A percentile compares a stretch with the other conserved stretches of the same genome.
These are phyloP conservation scores for Cucurbita pepo DNA, from an alignment of 306 rosid genomes.

Conservation along the genomic window DNA sequence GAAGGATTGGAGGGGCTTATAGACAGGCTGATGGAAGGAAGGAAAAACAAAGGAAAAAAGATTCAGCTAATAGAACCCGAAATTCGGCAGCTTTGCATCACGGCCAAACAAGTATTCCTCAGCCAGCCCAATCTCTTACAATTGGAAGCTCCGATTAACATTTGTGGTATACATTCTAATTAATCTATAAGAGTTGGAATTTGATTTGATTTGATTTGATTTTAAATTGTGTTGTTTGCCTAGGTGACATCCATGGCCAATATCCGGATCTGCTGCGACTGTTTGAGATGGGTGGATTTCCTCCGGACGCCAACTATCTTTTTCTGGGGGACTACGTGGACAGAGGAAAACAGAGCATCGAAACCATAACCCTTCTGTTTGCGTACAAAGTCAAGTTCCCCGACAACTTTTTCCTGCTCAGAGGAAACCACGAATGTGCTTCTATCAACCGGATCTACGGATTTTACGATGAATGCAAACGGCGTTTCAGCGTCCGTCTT, in stretches of 20 bases:
- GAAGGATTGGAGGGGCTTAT: conserved; percentile 75
- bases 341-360: conserved; percentile 87
- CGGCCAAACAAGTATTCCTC: conserved; percentile 60
- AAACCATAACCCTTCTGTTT: conserved; percentile 61
- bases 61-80: conserved; percentile 57
- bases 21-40: conserved; percentile 60
- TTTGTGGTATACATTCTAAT: conserved; percentile 42
- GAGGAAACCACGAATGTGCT: conserved; percentile 91
- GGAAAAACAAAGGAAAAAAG: conserved; percentile 47
- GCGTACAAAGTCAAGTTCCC: conserved; percentile 73
- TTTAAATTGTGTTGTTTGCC: background rate
- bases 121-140: conserved; percentile 66
- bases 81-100: conserved; percentile 58
- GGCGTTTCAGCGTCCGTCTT: conserved; percentile 63
- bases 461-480: conserved; percentile 78
- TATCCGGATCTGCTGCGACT: conserved; percentile 65
- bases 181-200: background rate
- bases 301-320: conserved; percentile 62
- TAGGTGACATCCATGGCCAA: conserved; percentile 89
- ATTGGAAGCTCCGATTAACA: conserved; percentile 80
- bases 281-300: conserved; percentile 74
- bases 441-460: conserved; percentile 84
- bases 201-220: too few species aligned
- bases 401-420: conserved; percentile 61
- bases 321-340: conserved; percentile 92